These are phyloP conservation scores for Aurifilum marmelostoma DNA, from an alignment of 2,329 filamentous ascomycete species.

Conservation along the genomic window DNA sequence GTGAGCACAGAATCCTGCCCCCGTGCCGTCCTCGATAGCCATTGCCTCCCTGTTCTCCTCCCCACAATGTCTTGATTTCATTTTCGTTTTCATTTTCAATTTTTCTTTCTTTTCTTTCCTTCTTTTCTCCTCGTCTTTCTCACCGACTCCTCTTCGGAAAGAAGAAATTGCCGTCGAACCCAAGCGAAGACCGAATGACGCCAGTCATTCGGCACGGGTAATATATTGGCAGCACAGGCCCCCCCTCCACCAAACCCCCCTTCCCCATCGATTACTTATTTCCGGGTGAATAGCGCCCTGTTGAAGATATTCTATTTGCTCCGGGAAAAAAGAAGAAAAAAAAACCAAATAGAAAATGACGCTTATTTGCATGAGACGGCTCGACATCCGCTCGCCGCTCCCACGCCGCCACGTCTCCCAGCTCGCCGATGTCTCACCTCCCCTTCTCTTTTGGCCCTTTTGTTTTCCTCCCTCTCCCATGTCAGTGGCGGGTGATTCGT, in stretches of 20 bases:
- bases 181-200: too few relatives aligned
- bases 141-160: background rate
- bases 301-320: background rate
- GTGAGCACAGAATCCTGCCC: background rate
- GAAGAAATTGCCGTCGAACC: background rate
- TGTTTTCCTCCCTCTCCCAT: too few relatives aligned
- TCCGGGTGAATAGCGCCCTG: background rate
- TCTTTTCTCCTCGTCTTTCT: too few relatives aligned
- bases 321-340: background rate
- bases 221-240: background rate
- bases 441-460: too few relatives aligned
- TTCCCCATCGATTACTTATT: background rate
- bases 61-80: too few relatives aligned
- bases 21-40: background rate
- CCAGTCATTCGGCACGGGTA: background rate
- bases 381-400: background rate
- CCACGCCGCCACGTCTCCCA: conserved; percentile 1
- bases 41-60: too few relatives aligned
- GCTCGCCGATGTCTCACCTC: conserved; percentile 6
- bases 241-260: too few relatives aligned
- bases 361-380: background rate
- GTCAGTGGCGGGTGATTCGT: background rate
- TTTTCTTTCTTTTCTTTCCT: background rate
- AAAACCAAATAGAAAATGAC: background rate
- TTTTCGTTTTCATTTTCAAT: too few relatives aligned